Evolutionary conservation across 2,329 filamentous ascomycete species (phyloP), one percentile per base, ranked within the genome.

Genomic region (Cladosporium sp.): DNA sequence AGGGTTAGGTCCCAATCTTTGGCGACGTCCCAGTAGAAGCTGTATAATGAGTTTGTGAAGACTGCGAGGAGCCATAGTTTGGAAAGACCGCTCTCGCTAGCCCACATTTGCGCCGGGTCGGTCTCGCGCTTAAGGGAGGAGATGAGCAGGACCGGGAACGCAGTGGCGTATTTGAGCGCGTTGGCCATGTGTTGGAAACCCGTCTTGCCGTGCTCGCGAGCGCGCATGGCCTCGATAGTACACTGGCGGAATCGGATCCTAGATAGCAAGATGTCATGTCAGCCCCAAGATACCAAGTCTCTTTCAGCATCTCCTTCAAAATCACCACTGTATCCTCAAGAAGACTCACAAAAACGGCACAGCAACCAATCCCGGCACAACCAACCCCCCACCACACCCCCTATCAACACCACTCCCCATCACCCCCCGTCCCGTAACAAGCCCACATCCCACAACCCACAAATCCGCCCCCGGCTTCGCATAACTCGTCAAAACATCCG

Each of bases 21-120:
- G 64, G 92, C 85, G 32, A 98, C 88, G 74, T 99, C 95, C 95
- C 95, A 99, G 83, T 95, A 99, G 81, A 98, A 98, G n/a, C 91
- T 93, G 80, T 97, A 99, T 53, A 91, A 82, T 16, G 92, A 96
- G 78, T 99, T 97, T 72, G 95, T 75, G 36, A 92, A 36, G 23
- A 71, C 70, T 48, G 73, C 70, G 8, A 74, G 51, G 4, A 73
- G 58, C 74, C 74, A 70, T 11, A 69, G 56, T 4, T 16, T 26
- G 5, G 51, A 58, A n/a, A 69, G 48, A 1, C 21, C 59, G 5
- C 34, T 56, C 25, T 66, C 64, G 51, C 53, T 63, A 30, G 58
- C 48, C 64, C 64, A 65, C 64, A 65, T 65, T 39, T 36, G 58
- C 5, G 14, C 25, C 16, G 64, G 64, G 39, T 65, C n/a, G 48